A percentile compares a stretch with the other conserved stretches of the same genome.
These are phyloP conservation scores for Dactylellina leptospora DNA, from an alignment of 2,329 filamentous ascomycete species.

Conservation along the genomic window DNA sequence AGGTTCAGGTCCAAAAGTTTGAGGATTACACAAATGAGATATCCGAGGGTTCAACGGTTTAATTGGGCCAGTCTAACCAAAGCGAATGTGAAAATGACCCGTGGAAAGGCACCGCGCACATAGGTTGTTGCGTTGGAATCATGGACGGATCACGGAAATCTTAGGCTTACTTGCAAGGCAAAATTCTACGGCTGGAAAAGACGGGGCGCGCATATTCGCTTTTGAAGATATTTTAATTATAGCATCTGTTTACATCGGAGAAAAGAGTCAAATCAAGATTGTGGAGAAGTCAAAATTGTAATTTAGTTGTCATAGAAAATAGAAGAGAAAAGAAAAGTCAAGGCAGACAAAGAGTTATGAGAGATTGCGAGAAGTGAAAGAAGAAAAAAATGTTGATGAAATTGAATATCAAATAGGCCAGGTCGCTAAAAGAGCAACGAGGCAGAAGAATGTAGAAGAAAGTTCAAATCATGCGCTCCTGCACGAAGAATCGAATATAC, in stretches of 20 bases:
- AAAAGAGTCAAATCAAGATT: neutral
- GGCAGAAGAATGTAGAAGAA: conserved; percentile 54
- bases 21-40: conserved; percentile 24
- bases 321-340: neutral
- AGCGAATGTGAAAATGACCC: conserved; percentile 1
- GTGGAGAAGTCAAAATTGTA: conserved; percentile 10
- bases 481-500: conserved; percentile 60
- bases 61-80: conserved; percentile 29
- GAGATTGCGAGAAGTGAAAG: conserved; percentile 27
- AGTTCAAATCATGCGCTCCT: conserved; percentile 58
- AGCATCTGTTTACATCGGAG: conserved; percentile 27
- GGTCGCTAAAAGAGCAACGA: neutral
- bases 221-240: conserved; percentile 37
- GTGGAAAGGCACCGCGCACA: neutral
- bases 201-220: neutral
- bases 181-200: conserved; percentile 18
- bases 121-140: too few species aligned
- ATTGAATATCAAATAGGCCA: conserved; percentile 23
- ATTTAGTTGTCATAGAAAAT: neutral
- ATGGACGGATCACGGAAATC: neutral
- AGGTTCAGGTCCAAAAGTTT: conserved; percentile 11
- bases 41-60: conserved; percentile 30
- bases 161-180: conserved; percentile 36
- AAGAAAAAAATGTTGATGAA: conserved; percentile 1
- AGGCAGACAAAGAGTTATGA: neutral